phyloP scores from a whole-genome alignment of 2,329 filamentous ascomycete genomes.

The Furcasterigmium sp. region DNA sequence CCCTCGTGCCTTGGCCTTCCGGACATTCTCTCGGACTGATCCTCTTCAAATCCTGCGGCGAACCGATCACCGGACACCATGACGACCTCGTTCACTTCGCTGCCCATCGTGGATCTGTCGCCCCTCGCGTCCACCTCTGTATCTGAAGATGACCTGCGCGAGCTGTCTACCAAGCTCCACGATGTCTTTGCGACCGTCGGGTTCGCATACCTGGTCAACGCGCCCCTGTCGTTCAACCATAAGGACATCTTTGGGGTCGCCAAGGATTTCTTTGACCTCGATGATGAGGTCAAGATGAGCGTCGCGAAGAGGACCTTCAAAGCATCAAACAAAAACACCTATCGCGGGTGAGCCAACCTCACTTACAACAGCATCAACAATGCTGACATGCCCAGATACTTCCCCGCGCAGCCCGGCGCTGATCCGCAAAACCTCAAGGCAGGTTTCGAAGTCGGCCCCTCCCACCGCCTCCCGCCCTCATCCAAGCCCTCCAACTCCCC shows the following conservation, averaged over 20 bases:
- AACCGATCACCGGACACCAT: slow-evolving; percentile 15
- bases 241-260: slow-evolving; percentile 34
- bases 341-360: slow-evolving; percentile 26
- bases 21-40: no score
- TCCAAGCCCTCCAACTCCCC: slow-evolving; percentile 6
- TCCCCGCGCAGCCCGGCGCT: slow-evolving; percentile 30
- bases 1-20: no score
- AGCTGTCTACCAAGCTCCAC: slow-evolving; percentile 30
- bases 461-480: slow-evolving; percentile 6
- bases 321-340: slow-evolving; percentile 33
- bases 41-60: no score
- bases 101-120: slow-evolving; percentile 34
- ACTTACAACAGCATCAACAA: slow-evolving; percentile 2
- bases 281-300: slow-evolving; percentile 28
- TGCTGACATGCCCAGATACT: no score
- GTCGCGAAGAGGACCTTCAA: slow-evolving; percentile 36
- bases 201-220: slow-evolving; percentile 38
- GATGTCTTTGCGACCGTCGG: slow-evolving; percentile 37
- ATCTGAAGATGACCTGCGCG: slow-evolving; percentile 17
- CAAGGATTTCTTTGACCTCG: slow-evolving; percentile 29
- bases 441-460: slow-evolving; percentile 37
- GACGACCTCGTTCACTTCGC: slow-evolving; percentile 33
- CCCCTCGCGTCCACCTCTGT: slow-evolving; percentile 20
- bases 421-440: slow-evolving; percentile 37
- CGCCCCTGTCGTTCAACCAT: slow-evolving; percentile 33